Evolutionary conservation across 169 alveolate genomes (phyloP).

Genomic region (Eimeria necatrix): DNA sequence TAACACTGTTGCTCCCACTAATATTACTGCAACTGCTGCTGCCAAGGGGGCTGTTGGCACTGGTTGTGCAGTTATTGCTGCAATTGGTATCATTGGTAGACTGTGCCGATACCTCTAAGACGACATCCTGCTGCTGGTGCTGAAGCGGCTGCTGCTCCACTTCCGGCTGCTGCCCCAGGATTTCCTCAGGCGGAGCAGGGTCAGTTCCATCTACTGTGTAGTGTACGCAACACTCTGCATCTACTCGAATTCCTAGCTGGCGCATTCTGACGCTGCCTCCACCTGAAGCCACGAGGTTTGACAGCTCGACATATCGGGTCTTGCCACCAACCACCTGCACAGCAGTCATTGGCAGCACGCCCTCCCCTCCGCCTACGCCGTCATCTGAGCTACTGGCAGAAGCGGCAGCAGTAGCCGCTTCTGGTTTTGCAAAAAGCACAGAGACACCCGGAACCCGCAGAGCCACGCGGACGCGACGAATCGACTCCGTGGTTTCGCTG

Average conservation of each 20-base stretch:
- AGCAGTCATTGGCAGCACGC: neutral
- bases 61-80: constrained; percentile 42
- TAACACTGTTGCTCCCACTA: constrained; percentile 6
- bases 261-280: constrained; percentile 56
- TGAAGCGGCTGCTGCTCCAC: constrained; percentile 33
- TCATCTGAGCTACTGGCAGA: neutral
- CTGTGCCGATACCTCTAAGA: neutral
- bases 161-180: neutral
- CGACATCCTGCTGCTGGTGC: constrained; percentile 38
- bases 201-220: constrained; percentile 66
- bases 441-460: constrained; percentile 47
- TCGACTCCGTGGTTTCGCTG: constrained; percentile 13
- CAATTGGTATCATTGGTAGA: constrained; percentile 14
- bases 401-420: neutral
- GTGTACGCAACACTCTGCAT: constrained; percentile 58
- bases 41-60: constrained; percentile 1
- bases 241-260: constrained; percentile 37
- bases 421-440: neutral
- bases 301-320: constrained; percentile 34
- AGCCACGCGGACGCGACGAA: constrained; percentile 53
- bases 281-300: constrained; percentile 27
- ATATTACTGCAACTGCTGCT: constrained; percentile 22
- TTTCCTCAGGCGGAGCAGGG: neutral
- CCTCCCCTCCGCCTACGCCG: constrained; percentile 25
- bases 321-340: neutral